Evolutionary conservation across 2,329 filamentous ascomycete genomes (phyloP).

Genomic region (Neonectria punicea): DNA sequence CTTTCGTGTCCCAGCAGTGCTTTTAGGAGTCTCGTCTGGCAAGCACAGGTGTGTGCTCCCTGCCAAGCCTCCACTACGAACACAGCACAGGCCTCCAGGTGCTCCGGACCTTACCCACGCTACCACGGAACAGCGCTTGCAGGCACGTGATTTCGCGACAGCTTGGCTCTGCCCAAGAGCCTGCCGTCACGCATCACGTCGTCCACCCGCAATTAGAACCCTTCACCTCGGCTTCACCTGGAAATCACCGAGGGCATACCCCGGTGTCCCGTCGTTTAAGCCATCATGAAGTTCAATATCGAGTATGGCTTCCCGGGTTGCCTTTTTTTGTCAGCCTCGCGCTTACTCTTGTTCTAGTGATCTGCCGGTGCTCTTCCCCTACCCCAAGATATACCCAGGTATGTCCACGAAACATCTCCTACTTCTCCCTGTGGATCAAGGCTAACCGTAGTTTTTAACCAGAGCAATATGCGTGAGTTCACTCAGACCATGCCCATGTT

Average conservation of each 20-base stretch:
- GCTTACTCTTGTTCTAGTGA: slow-evolving; percentile 55
- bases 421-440: not conserved
- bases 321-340: not conserved
- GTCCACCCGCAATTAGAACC: slow-evolving; percentile 15
- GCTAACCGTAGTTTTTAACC: slow-evolving; percentile 23
- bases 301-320: slow-evolving; percentile 49
- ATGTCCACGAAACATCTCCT: slow-evolving; percentile 28
- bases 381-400: slow-evolving; percentile 69
- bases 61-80: not conserved
- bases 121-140: not conserved
- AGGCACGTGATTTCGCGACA: slow-evolving; percentile 48
- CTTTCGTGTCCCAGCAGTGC: not conserved
- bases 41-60: not conserved
- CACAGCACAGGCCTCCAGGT: too few relatives aligned
- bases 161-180: slow-evolving; percentile 34
- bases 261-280: slow-evolving; percentile 25
- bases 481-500: not conserved
- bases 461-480: slow-evolving; percentile 66
- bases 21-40: not conserved
- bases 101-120: too few relatives aligned
- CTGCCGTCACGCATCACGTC: slow-evolving; percentile 40
- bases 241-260: slow-evolving; percentile 30
- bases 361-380: slow-evolving; percentile 67
- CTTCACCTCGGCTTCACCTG: slow-evolving; percentile 17
- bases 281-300: slow-evolving; percentile 63